Evolutionary conservation across 78 protist species (phyloP).

Genomic region (Dictyostelium brefeldianum): DNA sequence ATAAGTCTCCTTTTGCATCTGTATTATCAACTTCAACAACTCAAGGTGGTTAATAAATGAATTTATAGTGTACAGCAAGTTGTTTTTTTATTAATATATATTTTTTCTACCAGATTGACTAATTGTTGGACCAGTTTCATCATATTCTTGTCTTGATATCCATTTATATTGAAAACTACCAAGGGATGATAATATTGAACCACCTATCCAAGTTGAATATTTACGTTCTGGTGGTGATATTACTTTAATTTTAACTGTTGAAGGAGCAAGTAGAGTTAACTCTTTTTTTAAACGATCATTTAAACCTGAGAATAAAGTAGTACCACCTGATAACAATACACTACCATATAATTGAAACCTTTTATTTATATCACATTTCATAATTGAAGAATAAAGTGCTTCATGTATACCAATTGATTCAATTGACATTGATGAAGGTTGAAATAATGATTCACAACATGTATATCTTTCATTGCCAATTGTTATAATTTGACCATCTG

Average conservation of each 20-base stretch:
- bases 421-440: conserved; percentile 92
- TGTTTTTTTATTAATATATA: no score
- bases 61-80: no score
- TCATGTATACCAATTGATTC: conserved; percentile 94
- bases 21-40: conserved; percentile 94
- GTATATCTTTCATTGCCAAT: conserved; percentile 93
- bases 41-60: no score
- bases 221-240: conserved; percentile 95
- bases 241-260: conserved; percentile 93
- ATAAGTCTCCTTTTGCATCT: conserved; percentile 96
- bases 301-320: conserved; percentile 91
- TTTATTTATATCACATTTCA: conserved; percentile 93
- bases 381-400: conserved; percentile 87
- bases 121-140: conserved; percentile 75
- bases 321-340: conserved; percentile 95
- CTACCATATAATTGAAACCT: conserved; percentile 91
- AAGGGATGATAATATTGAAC: conserved; percentile 93
- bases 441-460: conserved; percentile 94
- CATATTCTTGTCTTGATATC: conserved; percentile 79
- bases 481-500: conserved; percentile 94
- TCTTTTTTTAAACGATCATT: conserved; percentile 88
- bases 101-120: conserved; percentile 22
- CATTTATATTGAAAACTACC: conserved; percentile 15
- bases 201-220: conserved; percentile 95
- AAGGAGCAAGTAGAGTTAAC: conserved; percentile 90